These are phyloP conservation scores for Cryptococcus jaspeensis DNA, from an alignment of 1,284 basidiomycete species.

Conservation along the genomic window DNA sequence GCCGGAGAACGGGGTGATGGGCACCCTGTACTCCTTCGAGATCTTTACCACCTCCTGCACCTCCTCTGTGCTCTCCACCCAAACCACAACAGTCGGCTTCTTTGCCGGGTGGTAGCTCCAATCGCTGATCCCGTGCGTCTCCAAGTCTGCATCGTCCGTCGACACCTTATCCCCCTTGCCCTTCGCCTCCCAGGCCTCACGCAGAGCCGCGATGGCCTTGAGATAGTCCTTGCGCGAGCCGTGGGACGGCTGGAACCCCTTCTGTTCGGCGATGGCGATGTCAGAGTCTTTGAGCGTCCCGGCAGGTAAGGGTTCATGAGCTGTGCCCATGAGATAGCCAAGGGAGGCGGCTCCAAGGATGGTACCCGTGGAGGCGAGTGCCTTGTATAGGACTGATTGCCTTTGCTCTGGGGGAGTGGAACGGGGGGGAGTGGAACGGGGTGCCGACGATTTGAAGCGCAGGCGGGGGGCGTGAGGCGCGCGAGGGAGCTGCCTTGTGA, in stretches of 20 bases:
- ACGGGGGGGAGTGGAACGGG: constrained; percentile 3
- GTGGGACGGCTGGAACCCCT: constrained; percentile 36
- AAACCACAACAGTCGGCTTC: constrained; percentile 51
- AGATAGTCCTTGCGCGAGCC: constrained; percentile 37
- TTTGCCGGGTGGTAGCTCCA: constrained; percentile 51
- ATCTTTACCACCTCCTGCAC: constrained; percentile 46
- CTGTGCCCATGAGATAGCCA: constrained; percentile 20
- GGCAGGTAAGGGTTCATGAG: constrained; percentile 5
- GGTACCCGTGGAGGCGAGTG: constrained; percentile 16
- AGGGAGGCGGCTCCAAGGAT: constrained; percentile 11
- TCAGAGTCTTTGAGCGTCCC: constrained; percentile 25
- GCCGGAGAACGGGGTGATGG: constrained; percentile 50
- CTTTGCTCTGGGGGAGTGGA: background rate
- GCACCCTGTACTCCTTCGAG: constrained; percentile 38
- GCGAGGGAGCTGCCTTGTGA: background rate
- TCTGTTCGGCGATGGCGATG: constrained; percentile 31
- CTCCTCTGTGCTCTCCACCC: constrained; percentile 47
- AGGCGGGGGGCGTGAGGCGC: background rate
- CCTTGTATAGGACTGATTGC: too few relatives aligned
- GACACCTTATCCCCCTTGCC: constrained; percentile 41
- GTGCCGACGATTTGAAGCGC: constrained; percentile 9
- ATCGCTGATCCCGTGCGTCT: constrained; percentile 46
- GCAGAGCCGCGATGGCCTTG: constrained; percentile 39
- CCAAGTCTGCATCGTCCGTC: constrained; percentile 47
- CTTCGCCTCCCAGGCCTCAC: constrained; percentile 18